Evolutionary conservation across 495 filamentous ascomycete genomes (phyloP).

Genomic region (Aspergillus cristatus): DNA sequence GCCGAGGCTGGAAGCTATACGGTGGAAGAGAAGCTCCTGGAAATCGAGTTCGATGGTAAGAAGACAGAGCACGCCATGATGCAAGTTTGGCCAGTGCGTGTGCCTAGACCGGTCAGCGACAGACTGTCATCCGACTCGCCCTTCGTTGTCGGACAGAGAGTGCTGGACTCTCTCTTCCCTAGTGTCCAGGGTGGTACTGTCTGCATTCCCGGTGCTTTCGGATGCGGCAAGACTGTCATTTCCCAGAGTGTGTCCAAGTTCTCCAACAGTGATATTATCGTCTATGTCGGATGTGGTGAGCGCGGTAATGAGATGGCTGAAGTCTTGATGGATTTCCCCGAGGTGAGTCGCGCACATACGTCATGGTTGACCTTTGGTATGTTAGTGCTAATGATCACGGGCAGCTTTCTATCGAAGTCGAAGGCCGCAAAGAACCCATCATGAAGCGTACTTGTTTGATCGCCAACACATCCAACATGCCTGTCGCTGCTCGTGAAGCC

Average conservation of each 20-base stretch:
- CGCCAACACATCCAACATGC: conserved; percentile 99
- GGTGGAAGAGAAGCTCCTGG: conserved; percentile 87
- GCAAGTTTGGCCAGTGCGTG: conserved; percentile 99
- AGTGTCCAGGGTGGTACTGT: conserved; percentile 96
- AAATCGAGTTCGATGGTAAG: conserved; percentile 94
- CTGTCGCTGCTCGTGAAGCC: conserved; percentile 94
- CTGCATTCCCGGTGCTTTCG: conserved; percentile 96
- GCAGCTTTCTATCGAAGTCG: conserved; percentile 77
- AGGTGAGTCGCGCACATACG: conserved; percentile 35
- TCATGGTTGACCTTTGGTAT: neutral
- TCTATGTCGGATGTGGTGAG: conserved; percentile 98
- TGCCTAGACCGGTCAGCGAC: conserved; percentile 81
- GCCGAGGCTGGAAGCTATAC: conserved; percentile 85
- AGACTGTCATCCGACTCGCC: conserved; percentile 80
- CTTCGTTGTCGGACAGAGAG: conserved; percentile 92
- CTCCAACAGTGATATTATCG: conserved; percentile 98
- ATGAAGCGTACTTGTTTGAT: conserved; percentile 99
- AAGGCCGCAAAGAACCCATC: conserved; percentile 93
- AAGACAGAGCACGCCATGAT: conserved; percentile 92
- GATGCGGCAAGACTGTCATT: conserved; percentile 99
- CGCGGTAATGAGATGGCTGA: conserved; percentile 99
- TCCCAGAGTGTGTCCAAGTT: conserved; percentile 97
- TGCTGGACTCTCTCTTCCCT: conserved; percentile 95
- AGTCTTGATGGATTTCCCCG: conserved; percentile 99
- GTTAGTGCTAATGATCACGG: conserved; percentile 1